Conservation (phyloP, 2,329 filamentous ascomycete genomes). For the Xylaria sp. region DNA sequence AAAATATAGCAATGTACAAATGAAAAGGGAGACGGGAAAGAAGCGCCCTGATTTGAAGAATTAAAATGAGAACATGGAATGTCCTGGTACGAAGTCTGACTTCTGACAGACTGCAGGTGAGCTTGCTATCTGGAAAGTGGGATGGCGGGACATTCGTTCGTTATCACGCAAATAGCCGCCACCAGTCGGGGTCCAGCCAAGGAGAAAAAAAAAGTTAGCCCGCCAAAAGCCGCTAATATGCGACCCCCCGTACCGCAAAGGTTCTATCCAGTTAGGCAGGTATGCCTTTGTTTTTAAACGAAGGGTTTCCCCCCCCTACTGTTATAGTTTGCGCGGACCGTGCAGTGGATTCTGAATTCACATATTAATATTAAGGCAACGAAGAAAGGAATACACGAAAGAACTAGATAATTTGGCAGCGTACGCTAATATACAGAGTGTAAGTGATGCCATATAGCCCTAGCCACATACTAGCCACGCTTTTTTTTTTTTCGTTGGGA, state of each 20-base stretch:
- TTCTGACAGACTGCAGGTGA: slow-evolving; percentile 2
- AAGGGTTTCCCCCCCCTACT: too few relatives aligned
- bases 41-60: background rate
- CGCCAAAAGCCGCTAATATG: slow-evolving; percentile 36
- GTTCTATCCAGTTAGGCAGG: background rate
- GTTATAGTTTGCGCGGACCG: too few relatives aligned
- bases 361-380: too few relatives aligned
- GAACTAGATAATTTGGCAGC: too few relatives aligned
- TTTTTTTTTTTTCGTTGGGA: too few relatives aligned
- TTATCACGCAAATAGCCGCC: slow-evolving; percentile 19
- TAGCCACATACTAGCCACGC: too few relatives aligned
- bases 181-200: background rate
- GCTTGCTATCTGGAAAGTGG: slow-evolving; percentile 18
- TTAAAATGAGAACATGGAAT: background rate
- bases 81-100: too few relatives aligned
- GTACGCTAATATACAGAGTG: too few relatives aligned
- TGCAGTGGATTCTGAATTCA: too few relatives aligned
- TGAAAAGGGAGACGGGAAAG: background rate
- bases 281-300: too few relatives aligned
- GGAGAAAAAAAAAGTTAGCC: slow-evolving; percentile 16
- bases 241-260: slow-evolving; percentile 7
- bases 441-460: too few relatives aligned
- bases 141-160: background rate
- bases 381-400: too few relatives aligned
- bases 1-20: background rate